Conservation (phyloP, 2,329 filamentous ascomycete species). For the Paecilomyces fulvus region DNA sequence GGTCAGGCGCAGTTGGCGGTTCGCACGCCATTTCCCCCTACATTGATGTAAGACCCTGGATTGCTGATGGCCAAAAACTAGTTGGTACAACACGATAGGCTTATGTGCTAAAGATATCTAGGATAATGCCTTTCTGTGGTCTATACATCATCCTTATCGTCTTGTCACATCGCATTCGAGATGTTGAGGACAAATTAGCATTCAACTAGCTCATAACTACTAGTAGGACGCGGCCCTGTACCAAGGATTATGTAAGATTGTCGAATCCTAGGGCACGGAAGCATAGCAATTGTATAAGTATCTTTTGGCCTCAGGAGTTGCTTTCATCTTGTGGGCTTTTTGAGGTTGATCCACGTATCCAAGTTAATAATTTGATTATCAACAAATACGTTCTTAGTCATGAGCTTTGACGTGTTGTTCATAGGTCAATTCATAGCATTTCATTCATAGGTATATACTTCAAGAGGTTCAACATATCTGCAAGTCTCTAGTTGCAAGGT, state of each 20-base stretch:
- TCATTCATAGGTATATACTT: too few species aligned
- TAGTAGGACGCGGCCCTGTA: not conserved
- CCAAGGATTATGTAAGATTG: not conserved
- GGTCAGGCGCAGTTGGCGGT: not conserved
- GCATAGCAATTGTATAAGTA: too few species aligned
- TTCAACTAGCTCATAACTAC: constrained; percentile 11
- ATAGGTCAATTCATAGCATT: too few species aligned
- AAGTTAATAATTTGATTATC: too few species aligned
- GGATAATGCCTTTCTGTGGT: not conserved
- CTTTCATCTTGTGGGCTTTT: too few species aligned
- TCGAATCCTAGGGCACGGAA: too few species aligned
- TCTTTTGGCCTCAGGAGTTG: too few species aligned
- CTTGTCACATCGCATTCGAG: not conserved
- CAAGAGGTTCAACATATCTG: too few species aligned
- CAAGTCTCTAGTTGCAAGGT: too few species aligned
- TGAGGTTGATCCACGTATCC: too few species aligned
- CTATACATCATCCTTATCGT: not conserved
- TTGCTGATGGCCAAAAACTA: not conserved
- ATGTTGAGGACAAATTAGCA: constrained; percentile 15
- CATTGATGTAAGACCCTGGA: not conserved
- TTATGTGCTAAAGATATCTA: not conserved
- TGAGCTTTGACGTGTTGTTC: too few species aligned
- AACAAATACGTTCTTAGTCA: too few species aligned
- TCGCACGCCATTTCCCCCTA: not conserved
- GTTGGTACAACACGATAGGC: not conserved